phyloP scores from a whole-genome alignment of 352 stramenopile genomes.

The Globisporangium barbulae region DNA sequence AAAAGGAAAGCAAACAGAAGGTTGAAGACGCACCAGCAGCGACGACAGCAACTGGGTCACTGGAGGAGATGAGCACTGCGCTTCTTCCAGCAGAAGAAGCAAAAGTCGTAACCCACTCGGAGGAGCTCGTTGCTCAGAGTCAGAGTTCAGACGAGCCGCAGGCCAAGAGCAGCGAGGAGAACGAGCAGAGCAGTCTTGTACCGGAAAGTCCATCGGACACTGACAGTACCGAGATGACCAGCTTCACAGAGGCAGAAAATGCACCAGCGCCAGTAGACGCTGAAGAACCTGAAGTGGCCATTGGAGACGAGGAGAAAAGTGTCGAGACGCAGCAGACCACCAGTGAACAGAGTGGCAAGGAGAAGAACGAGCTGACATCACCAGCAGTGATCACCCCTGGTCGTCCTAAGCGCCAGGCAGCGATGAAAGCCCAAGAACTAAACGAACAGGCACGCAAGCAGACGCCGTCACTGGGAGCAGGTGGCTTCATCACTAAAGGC shows the following conservation, averaged over 20 bases:
- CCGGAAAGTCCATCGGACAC: constrained; percentile 1
- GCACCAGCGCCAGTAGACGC: not conserved
- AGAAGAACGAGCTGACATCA: not conserved
- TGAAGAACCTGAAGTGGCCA: not conserved
- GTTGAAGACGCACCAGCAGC: not conserved
- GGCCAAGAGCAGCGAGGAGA: not conserved
- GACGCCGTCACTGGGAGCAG: not conserved
- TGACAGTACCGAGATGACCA: not conserved
- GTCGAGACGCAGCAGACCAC: not conserved
- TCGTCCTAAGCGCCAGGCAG: constrained; percentile 54
- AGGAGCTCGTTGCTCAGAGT: not conserved
- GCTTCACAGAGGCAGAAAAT: not conserved
- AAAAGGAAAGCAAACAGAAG: not conserved
- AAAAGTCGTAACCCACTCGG: not conserved
- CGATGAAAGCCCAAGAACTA: constrained; percentile 36
- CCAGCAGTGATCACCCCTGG: constrained; percentile 26
- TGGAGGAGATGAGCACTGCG: not conserved
- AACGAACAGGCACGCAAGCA: constrained; percentile 14
- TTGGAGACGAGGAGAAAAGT: not conserved
- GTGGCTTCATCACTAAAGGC: constrained; percentile 4
- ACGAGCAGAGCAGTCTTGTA: not conserved
- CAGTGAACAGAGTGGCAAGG: not conserved
- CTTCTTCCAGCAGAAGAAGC: not conserved
- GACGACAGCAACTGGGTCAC: not conserved
- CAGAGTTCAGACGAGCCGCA: not conserved